These are phyloP conservation scores for Paramecium octaurelia DNA, from an alignment of 73 alveolate species.

Conservation along the genomic window DNA sequence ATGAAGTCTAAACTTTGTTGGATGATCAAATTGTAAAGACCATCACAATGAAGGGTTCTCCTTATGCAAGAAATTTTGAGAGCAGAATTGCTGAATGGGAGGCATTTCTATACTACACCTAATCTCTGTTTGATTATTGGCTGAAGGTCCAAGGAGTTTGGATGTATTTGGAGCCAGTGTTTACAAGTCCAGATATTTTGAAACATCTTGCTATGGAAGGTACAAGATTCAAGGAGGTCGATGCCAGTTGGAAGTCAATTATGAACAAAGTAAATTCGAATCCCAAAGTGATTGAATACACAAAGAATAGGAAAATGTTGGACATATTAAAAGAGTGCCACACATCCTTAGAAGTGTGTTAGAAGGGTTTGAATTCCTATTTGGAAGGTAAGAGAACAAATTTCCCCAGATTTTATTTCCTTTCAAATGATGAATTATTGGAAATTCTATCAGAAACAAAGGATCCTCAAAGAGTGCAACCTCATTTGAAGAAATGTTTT, in stretches of 20 bases:
- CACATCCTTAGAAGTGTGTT: conserved; percentile 84
- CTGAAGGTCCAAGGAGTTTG: conserved; percentile 91
- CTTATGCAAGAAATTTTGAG: conserved; percentile 81
- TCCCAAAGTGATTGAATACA: conserved; percentile 84
- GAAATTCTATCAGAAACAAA: conserved; percentile 97
- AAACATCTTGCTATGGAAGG: conserved; percentile 95
- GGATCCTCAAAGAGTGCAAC: conserved; percentile 94
- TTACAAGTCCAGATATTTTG: conserved; percentile 94
- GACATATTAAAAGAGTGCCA: conserved; percentile 86
- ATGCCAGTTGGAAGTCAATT: conserved; percentile 91
- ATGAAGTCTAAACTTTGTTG: conserved; percentile 74
- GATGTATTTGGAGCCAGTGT: conserved; percentile 96
- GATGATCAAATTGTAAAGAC: conserved; percentile 87
- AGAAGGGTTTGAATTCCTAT: conserved; percentile 85
- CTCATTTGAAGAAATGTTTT: conserved; percentile 96
- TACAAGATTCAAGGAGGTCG: conserved; percentile 90
- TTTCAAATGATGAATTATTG: conserved; percentile 95
- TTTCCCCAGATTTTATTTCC: conserved; percentile 98
- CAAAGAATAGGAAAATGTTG: conserved; percentile 83
- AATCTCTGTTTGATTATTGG: conserved; percentile 91
- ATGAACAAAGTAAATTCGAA: conserved; percentile 86
- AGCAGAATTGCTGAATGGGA: conserved; percentile 96
- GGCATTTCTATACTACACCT: conserved; percentile 76
- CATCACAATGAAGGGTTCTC: conserved; percentile 81
- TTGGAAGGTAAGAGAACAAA: conserved; percentile 94